These are phyloP conservation scores for Clathrospora elynae DNA, from an alignment of 2,329 filamentous ascomycete species.

Conservation along the genomic window DNA sequence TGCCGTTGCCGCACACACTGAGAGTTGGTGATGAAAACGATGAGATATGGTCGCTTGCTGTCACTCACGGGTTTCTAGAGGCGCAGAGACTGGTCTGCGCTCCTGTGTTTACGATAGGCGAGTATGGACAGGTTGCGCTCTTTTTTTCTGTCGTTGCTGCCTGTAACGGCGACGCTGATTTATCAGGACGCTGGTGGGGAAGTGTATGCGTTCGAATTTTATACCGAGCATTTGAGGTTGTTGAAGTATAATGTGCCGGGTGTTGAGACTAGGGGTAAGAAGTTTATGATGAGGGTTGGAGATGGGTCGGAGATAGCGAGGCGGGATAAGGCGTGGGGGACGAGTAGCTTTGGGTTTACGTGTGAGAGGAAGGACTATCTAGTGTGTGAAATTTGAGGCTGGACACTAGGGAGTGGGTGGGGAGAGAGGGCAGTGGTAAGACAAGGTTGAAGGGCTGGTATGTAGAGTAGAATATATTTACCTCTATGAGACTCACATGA, in stretches of 20 bases:
- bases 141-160: not conserved
- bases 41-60: not conserved
- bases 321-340: not conserved
- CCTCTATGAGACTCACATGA: too few species aligned
- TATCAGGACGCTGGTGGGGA: not conserved
- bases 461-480: too few species aligned
- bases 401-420: not conserved
- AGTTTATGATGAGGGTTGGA: not conserved
- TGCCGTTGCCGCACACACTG: not conserved
- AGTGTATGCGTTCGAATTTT: not conserved
- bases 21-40: not conserved
- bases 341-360: not conserved
- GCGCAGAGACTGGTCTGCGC: not conserved
- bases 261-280: not conserved
- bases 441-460: not conserved
- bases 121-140: not conserved
- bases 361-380: not conserved
- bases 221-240: not conserved
- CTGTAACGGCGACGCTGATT: not conserved
- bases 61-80: not conserved
- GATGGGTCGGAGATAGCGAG: not conserved
- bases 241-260: too few species aligned
- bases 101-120: not conserved
- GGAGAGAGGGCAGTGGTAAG: not conserved
- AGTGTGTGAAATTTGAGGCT: not conserved